phyloP scores from a whole-genome alignment of 2,329 filamentous ascomycete genomes.

The Mariannaea sp. region DNA sequence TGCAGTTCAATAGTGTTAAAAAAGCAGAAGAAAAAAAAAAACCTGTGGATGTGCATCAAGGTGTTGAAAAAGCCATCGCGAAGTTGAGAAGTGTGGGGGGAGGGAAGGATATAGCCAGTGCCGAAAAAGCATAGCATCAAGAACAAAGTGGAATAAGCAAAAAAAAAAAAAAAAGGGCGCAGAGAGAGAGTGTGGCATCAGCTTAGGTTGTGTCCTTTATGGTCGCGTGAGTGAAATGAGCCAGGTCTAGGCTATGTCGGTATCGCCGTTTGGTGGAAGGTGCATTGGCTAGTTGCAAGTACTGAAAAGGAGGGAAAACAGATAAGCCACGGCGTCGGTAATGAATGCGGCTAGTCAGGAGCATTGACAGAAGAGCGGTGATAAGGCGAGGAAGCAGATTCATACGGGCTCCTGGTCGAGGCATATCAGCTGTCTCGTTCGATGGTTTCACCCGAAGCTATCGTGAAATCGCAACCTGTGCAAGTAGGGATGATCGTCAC shows the following conservation, averaged over 20 bases:
- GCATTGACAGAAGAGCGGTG: background rate
- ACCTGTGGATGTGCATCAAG: too few relatives aligned
- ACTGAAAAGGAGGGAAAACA: slow-evolving; percentile 5
- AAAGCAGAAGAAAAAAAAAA: too few relatives aligned
- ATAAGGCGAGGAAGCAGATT: background rate
- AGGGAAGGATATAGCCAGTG: background rate
- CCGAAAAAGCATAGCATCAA: background rate
- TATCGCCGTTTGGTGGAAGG: slow-evolving; percentile 7
- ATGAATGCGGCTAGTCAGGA: slow-evolving; percentile 12
- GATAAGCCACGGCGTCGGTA: slow-evolving; percentile 13
- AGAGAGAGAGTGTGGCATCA: background rate
- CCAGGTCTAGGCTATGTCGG: slow-evolving; percentile 19
- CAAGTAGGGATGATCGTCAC: background rate
- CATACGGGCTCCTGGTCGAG: background rate
- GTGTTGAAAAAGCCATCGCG: background rate
- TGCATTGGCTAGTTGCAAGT: background rate
- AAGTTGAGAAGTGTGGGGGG: background rate
- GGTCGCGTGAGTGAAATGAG: slow-evolving; percentile 15
- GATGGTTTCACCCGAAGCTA: too few relatives aligned
- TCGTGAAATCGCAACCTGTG: background rate
- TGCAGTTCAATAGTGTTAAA: slow-evolving; percentile 19
- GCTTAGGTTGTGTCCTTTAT: background rate
- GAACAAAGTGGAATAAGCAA: background rate
- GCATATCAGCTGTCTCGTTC: background rate
- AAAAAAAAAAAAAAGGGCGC: background rate